Percentiles rank a stretch among this genome's conserved stretches.
Conservation (phyloP, 495 filamentous ascomycete species). For the Penicillium atrosanguineum region DNA sequence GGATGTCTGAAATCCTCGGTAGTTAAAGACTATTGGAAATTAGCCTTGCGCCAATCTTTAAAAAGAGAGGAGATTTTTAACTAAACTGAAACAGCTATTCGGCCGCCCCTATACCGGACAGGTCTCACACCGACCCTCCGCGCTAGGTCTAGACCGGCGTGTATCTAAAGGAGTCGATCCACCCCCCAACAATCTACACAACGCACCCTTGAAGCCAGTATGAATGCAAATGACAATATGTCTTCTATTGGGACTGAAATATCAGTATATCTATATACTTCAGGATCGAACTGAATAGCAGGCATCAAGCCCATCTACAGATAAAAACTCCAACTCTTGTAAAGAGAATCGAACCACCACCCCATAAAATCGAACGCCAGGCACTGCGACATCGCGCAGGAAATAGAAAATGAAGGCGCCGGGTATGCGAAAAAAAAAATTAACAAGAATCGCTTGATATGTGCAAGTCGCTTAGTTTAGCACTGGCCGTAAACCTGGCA, state of each 20-base stretch:
- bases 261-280: background rate
- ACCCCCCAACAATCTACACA: no score
- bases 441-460: background rate
- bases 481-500: constrained; percentile 50
- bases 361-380: background rate
- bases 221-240: background rate
- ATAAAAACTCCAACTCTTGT: background rate
- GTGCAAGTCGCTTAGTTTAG: constrained; percentile 10
- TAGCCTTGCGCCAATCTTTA: no score
- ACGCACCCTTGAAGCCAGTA: no score
- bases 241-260: background rate
- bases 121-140: no score
- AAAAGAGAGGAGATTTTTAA: no score
- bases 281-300: background rate
- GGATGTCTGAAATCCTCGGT: no score
- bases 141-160: no score
- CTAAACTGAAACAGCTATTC: no score
- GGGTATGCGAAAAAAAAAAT: background rate
- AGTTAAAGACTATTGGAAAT: no score
- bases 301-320: background rate
- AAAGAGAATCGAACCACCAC: background rate
- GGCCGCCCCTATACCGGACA: no score
- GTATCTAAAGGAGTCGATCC: no score
- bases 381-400: background rate
- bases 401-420: background rate